phyloP scores from a whole-genome alignment of 495 filamentous ascomycete genomes.

The Hypomontagnella submonticulosa region DNA sequence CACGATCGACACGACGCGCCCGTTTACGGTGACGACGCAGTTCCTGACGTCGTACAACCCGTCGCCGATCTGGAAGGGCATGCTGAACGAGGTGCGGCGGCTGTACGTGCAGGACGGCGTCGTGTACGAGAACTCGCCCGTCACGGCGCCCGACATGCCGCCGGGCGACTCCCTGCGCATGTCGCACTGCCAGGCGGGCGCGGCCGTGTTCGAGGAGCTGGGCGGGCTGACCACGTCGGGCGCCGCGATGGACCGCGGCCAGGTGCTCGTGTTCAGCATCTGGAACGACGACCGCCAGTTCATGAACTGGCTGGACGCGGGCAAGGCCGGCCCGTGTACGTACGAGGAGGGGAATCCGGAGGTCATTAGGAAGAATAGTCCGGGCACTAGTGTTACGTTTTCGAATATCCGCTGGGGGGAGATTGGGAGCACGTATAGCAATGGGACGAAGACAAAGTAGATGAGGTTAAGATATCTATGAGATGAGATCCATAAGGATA shows the following conservation, averaged over 20 bases:
- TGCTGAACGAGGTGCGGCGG: slow-evolving; percentile 68
- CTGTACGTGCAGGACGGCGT: slow-evolving; percentile 72
- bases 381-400: slow-evolving; percentile 68
- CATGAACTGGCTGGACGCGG: slow-evolving; percentile 77
- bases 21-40: slow-evolving; percentile 76
- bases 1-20: slow-evolving; percentile 67
- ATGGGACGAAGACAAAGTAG: slow-evolving; percentile 6
- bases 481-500: too few relatives aligned
- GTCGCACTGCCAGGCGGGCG: slow-evolving; percentile 66
- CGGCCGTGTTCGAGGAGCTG: slow-evolving; percentile 65
- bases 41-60: slow-evolving; percentile 67
- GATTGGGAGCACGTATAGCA: slow-evolving; percentile 55
- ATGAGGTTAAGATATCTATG: too few relatives aligned
- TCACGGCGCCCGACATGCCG: slow-evolving; percentile 48
- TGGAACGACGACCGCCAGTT: slow-evolving; percentile 73
- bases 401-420: slow-evolving; percentile 76
- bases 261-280: slow-evolving; percentile 74
- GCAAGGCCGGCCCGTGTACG: slow-evolving; percentile 70
- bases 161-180: slow-evolving; percentile 65
- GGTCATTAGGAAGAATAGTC: slow-evolving; percentile 59
- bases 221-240: slow-evolving; percentile 68
- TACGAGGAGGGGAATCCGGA: slow-evolving; percentile 64
- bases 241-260: slow-evolving; percentile 61
- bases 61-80: slow-evolving; percentile 49
- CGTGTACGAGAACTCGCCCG: slow-evolving; percentile 64